These are phyloP conservation scores for Yarrowia porcina DNA, from an alignment of 805 yeast species.

Conservation along the genomic window DNA sequence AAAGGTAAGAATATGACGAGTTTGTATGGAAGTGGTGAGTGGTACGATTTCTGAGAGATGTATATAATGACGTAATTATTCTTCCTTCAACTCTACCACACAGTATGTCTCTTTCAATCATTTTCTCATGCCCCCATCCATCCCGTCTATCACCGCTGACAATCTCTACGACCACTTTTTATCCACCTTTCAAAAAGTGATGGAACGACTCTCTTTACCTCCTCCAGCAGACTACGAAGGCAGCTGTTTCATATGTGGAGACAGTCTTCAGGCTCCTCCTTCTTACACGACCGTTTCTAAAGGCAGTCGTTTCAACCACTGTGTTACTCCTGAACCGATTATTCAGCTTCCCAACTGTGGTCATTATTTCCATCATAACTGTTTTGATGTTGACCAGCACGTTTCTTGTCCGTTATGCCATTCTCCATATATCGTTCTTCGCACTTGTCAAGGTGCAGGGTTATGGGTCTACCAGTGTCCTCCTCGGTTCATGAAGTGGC, in stretches of 20 bases:
- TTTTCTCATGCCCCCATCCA: no score
- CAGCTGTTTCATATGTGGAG: not conserved
- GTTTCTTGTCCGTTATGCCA: not conserved
- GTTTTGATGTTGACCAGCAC: not conserved
- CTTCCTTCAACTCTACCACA: no score
- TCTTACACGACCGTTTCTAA: not conserved
- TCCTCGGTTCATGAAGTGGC: not conserved
- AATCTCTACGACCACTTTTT: no score
- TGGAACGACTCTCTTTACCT: not conserved
- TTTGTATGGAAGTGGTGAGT: no score
- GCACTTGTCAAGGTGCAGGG: not conserved
- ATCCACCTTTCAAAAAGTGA: no score
- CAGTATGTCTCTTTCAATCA: no score
- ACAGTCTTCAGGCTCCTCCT: not conserved
- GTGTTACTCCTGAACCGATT: not conserved
- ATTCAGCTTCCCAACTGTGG: not conserved
- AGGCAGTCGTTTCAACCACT: not conserved
- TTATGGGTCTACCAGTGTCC: conserved; percentile 7
- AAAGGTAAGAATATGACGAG: no score
- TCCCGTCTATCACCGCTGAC: no score
- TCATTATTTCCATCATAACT: not conserved
- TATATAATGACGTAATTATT: no score
- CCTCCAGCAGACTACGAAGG: not conserved
- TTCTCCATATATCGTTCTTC: not conserved
- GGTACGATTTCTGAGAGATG: no score